A percentile compares a stretch with the other conserved stretches of the same genome.
phyloP scores from a whole-genome alignment of 2,329 filamentous ascomycete species.

The Byssoonygena ceratinophila region DNA sequence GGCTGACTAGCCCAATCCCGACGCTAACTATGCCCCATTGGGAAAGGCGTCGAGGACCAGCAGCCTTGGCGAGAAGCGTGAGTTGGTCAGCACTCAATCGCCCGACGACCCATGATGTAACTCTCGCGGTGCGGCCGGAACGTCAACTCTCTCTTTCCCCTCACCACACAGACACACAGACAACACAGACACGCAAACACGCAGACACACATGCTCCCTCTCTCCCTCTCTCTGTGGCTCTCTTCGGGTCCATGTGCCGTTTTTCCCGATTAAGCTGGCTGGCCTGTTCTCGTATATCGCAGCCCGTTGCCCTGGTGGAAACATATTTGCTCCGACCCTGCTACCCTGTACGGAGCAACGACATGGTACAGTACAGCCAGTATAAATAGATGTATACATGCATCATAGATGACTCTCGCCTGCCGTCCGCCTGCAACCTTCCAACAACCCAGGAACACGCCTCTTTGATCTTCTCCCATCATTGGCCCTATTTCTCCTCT shows the following conservation, averaged over 20 bases:
- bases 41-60: neutral
- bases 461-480: neutral
- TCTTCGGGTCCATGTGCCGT: conserved; percentile 5
- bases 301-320: neutral
- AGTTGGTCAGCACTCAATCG: neutral
- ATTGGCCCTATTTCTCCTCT: neutral
- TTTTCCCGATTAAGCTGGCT: neutral
- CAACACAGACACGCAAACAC: neutral
- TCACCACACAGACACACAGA: neutral
- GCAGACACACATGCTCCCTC: too few relatives aligned
- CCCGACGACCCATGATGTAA: neutral
- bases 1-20: neutral
- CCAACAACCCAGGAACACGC: neutral
- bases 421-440: neutral
- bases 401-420: neutral
- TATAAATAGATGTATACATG: too few relatives aligned
- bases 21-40: neutral
- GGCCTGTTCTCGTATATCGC: neutral
- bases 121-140: neutral
- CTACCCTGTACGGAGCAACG: neutral
- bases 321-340: neutral
- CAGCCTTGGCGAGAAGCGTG: conserved; percentile 1
- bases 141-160: neutral
- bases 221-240: too few relatives aligned
- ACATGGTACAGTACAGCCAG: too few relatives aligned